Evolutionary conservation across 1,284 basidiomycete species (phyloP).

Genomic region (Cutaneotrichosporon spelunceum): DNA sequence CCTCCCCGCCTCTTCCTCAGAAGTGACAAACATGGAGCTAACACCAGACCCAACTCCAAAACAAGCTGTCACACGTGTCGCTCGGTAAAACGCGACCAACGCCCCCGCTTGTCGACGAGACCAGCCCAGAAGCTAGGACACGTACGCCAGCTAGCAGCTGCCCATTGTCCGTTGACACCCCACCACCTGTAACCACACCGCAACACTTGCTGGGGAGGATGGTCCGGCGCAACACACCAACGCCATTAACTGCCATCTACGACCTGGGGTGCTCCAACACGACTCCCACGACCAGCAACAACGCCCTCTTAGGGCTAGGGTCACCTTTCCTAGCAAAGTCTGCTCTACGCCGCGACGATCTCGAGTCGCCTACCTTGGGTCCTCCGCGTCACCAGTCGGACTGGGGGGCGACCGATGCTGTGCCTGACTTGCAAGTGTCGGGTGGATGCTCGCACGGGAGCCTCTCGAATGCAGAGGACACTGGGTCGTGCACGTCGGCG

Average conservation of each 20-base stretch:
- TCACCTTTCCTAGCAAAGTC: constrained; percentile 39
- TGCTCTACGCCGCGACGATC: neutral
- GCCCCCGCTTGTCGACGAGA: constrained; percentile 17
- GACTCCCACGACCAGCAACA: constrained; percentile 34
- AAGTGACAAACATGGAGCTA: constrained; percentile 5
- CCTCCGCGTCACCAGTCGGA: constrained; percentile 6
- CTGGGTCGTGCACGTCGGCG: constrained; percentile 39
- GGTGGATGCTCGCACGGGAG: neutral
- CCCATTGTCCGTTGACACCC: constrained; percentile 14
- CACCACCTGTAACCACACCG: constrained; percentile 15
- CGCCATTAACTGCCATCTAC: constrained; percentile 12
- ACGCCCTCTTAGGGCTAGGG: constrained; percentile 34
- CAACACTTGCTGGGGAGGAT: constrained; percentile 6
- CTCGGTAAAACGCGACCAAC: constrained; percentile 29
- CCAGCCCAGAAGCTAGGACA: constrained; percentile 14
- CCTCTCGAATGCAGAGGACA: constrained; percentile 33
- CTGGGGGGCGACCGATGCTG: constrained; percentile 12
- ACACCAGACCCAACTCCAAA: constrained; percentile 33
- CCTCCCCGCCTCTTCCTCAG: neutral
- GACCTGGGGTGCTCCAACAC: constrained; percentile 31
- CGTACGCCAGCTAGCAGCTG: constrained; percentile 14
- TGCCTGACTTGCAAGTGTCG: constrained; percentile 6
- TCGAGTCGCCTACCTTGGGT: constrained; percentile 5
- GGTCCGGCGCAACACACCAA: constrained; percentile 15
- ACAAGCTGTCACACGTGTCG: constrained; percentile 42